A percentile compares a stretch with the other conserved stretches of the same genome.
Evolutionary conservation across 2,329 filamentous ascomycete species (phyloP).

Genomic region (Cladophialophora yegresii): DNA sequence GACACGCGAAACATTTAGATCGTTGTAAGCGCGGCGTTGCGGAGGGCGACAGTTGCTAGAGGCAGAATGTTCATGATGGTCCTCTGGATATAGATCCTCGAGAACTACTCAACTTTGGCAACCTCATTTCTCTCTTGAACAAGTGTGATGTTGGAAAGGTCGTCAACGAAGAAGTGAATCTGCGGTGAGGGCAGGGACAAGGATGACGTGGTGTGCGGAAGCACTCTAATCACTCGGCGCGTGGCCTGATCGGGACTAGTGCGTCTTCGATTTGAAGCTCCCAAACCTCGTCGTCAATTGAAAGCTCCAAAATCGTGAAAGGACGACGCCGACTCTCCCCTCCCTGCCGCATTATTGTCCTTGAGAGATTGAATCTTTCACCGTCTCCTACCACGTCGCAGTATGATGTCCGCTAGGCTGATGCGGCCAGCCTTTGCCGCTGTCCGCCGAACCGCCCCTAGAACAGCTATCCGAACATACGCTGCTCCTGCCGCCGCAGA

Average conservation of each 20-base stretch:
- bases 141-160: background rate
- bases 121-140: background rate
- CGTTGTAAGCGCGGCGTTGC: background rate
- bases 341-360: conserved; percentile 17
- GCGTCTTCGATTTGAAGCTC: background rate
- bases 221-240: background rate
- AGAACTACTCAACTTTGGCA: background rate
- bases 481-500: conserved; percentile 64
- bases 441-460: conserved; percentile 60
- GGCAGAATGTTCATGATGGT: background rate
- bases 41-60: background rate
- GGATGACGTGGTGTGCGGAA: background rate
- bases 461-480: conserved; percentile 70
- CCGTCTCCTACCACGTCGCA: conserved; percentile 15
- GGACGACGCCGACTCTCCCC: conserved; percentile 25
- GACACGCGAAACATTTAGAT: background rate
- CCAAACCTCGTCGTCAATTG: conserved; percentile 16
- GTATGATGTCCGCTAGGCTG: conserved; percentile 37
- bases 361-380: conserved; percentile 11
- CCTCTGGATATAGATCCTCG: background rate
- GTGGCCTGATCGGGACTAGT: conserved; percentile 18
- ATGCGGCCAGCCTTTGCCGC: conserved; percentile 54
- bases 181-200: background rate
- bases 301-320: conserved; percentile 23
- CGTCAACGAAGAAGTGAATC: background rate